Evolutionary conservation across 106 monocot genomes (phyloP).

Genomic region (Hemerocallis citrina): DNA sequence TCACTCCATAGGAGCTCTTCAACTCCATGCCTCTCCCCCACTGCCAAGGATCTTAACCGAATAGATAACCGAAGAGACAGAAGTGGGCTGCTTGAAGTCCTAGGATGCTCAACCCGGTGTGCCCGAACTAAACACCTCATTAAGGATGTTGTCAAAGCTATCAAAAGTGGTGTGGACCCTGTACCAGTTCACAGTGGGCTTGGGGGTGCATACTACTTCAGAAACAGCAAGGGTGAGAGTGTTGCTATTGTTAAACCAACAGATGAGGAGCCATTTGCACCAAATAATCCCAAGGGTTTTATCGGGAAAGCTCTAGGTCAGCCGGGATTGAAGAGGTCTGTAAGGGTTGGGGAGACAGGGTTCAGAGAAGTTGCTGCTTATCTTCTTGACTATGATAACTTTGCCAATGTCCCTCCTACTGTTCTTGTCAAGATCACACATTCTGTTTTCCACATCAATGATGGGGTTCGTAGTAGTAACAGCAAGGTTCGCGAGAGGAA

Average conservation of each 20-base stretch:
- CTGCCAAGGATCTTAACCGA: constrained; percentile 44
- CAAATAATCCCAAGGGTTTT: constrained; percentile 85
- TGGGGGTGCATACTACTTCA: constrained; percentile 91
- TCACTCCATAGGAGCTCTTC: constrained; percentile 55
- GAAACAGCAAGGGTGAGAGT: constrained; percentile 51
- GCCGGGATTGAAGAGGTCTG: constrained; percentile 75
- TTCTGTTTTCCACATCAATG: constrained; percentile 64
- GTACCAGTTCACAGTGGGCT: constrained; percentile 66
- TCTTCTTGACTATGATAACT: constrained; percentile 65
- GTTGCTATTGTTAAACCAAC: constrained; percentile 87
- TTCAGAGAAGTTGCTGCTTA: constrained; percentile 90
- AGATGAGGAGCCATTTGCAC: constrained; percentile 92
- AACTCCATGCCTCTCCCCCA: constrained; percentile 71
- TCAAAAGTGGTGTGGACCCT: constrained; percentile 62
- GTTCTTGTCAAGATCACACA: constrained; percentile 75
- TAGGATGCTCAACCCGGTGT: constrained; percentile 60
- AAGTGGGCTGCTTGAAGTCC: constrained; percentile 64
- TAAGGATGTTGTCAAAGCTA: constrained; percentile 57
- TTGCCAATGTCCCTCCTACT: constrained; percentile 90
- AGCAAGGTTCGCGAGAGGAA: constrained; percentile 16
- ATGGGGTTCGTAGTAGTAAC: constrained; percentile 20
- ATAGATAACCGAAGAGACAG: constrained; percentile 38
- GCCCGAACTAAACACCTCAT: constrained; percentile 50
- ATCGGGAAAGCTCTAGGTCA: constrained; percentile 68
- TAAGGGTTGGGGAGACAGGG: constrained; percentile 89